Evolutionary conservation across 2,329 filamentous ascomycete species (phyloP).

Genomic region (Drechslerella coelobrocha): DNA sequence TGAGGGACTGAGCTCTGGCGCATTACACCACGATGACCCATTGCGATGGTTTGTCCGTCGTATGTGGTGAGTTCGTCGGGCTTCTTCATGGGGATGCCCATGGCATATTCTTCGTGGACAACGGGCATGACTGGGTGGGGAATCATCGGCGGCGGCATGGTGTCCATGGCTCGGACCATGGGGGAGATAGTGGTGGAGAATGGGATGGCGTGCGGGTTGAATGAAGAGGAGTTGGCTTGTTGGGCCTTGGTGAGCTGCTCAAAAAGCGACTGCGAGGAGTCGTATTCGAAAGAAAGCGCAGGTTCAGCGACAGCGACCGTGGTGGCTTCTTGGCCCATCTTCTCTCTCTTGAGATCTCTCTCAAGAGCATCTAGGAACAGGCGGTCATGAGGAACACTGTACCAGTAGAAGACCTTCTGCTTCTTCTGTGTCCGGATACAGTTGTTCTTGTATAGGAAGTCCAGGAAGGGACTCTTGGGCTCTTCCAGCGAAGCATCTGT

Average conservation of each 20-base stretch:
- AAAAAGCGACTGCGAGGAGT: constrained; percentile 97
- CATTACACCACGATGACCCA: constrained; percentile 58
- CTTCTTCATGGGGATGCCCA: constrained; percentile 47
- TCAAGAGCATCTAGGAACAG: constrained; percentile 97
- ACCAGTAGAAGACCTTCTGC: constrained; percentile 99
- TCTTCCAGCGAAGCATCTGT: constrained; percentile 98
- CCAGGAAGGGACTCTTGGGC: constrained; percentile 96
- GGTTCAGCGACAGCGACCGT: constrained; percentile 97
- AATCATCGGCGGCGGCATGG: constrained; percentile 91
- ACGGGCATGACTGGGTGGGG: constrained; percentile 63
- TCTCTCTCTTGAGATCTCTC: constrained; percentile 96
- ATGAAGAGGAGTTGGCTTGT: constrained; percentile 97
- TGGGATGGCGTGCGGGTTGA: constrained; percentile 77
- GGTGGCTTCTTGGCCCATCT: constrained; percentile 98
- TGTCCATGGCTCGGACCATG: constrained; percentile 86
- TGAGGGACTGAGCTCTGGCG: constrained; percentile 98
- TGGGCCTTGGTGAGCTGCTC: constrained; percentile 99
- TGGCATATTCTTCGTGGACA: constrained; percentile 63
- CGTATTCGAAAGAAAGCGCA: constrained; percentile 96
- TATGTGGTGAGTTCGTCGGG: constrained; percentile 44
- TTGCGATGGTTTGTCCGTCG: constrained; percentile 58
- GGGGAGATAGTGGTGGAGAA: constrained; percentile 86
- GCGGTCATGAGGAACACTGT: constrained; percentile 96
- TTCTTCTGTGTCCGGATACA: constrained; percentile 99
- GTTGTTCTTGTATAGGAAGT: constrained; percentile 99